Evolutionary conservation across 345 rosid species (phyloP).

Genomic region (Geranium brycei): DNA sequence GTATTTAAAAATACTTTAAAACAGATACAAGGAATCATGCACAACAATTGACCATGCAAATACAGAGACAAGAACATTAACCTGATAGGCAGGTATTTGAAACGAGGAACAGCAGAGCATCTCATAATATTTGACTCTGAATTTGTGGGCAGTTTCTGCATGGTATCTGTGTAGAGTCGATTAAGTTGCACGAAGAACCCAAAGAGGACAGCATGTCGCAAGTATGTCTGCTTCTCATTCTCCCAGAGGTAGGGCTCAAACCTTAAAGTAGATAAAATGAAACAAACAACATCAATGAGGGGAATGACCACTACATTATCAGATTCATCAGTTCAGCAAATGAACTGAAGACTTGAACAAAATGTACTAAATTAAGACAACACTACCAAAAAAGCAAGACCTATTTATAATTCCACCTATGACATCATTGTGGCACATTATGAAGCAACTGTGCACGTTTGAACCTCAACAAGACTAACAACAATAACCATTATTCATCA

Average conservation of each 20-base stretch:
- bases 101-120: conserved; percentile 86
- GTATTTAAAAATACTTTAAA: background rate
- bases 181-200: conserved; percentile 97
- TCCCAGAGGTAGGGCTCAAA: conserved; percentile 94
- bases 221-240: conserved; percentile 80
- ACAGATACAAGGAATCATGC: background rate
- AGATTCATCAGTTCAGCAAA: too few species aligned
- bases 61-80: conserved; percentile 15
- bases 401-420: too few species aligned
- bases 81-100: conserved; percentile 98
- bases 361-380: too few species aligned
- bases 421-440: too few species aligned
- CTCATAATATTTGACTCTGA: conserved; percentile 91
- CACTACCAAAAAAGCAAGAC: too few species aligned
- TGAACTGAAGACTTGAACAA: too few species aligned
- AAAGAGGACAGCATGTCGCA: conserved; percentile 90
- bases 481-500: too few species aligned
- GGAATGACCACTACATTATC: background rate
- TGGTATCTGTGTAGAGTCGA: conserved; percentile 71
- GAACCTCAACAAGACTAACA: too few species aligned
- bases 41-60: background rate
- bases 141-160: conserved; percentile 81
- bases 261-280: conserved; percentile 22
- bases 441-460: too few species aligned
- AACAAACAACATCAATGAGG: background rate